Evolutionary conservation across 1,139 yeast species (phyloP).

Genomic region (Debaryomyces coudertii): DNA sequence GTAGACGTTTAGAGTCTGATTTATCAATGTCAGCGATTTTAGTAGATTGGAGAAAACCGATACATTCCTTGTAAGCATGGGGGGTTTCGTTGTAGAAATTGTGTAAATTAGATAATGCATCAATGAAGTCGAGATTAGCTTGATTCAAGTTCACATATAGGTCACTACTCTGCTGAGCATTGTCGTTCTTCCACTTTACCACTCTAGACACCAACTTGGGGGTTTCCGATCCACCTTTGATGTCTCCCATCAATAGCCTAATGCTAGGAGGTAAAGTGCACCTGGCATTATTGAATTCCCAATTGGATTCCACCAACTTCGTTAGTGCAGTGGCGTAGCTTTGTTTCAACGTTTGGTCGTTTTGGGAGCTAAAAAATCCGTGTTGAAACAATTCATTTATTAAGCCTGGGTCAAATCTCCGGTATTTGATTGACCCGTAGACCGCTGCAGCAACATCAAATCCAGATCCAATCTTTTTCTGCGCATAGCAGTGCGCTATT

Average conservation of each 20-base stretch:
- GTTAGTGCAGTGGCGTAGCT: conserved; percentile 27
- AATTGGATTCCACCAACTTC: conserved; percentile 49
- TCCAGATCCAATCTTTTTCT: conserved; percentile 93
- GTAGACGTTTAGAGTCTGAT: not conserved
- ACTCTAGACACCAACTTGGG: conserved; percentile 85
- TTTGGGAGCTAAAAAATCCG: conserved; percentile 3
- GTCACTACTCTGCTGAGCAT: conserved; percentile 52
- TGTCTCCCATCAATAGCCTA: conserved; percentile 87
- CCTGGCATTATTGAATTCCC: conserved; percentile 59
- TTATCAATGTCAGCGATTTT: conserved; percentile 3
- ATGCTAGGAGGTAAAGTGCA: conserved; percentile 71
- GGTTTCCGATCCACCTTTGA: conserved; percentile 89
- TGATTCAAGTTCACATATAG: conserved; percentile 59
- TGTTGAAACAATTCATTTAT: conserved; percentile 46
- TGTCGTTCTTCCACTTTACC: conserved; percentile 62
- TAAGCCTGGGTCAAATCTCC: conserved; percentile 64
- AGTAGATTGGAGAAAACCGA: conserved; percentile 12
- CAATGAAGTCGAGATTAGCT: conserved; percentile 62
- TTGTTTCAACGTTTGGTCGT: conserved; percentile 20
- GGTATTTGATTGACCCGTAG: conserved; percentile 83
- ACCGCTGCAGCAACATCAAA: conserved; percentile 97
- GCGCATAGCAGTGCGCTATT: conserved; percentile 90
- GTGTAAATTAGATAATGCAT: conserved; percentile 46
- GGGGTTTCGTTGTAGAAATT: conserved; percentile 28
- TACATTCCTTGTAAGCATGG: conserved; percentile 18